phyloP scores from a whole-genome alignment of 495 filamentous ascomycete genomes.

The Penicillium chermesinum region DNA sequence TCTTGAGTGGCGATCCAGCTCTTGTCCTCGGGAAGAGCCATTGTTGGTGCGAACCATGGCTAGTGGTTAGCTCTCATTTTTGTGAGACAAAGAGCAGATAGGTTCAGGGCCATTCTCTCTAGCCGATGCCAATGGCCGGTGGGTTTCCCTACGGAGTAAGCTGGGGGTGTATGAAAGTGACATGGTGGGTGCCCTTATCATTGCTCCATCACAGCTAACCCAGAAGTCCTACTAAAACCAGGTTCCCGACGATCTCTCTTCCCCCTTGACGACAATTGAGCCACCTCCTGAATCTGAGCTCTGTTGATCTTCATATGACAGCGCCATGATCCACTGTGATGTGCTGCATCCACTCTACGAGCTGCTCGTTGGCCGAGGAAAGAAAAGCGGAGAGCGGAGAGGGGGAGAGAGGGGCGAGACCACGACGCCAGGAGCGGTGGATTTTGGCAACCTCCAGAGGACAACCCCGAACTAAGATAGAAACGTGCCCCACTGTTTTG shows the following conservation, averaged over 20 bases:
- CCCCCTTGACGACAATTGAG: neutral
- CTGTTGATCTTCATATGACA: conserved; percentile 3
- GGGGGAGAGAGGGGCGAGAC: neutral
- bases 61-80: neutral
- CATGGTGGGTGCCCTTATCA: conserved; percentile 9
- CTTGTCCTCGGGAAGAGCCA: neutral
- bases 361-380: neutral
- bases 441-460: neutral
- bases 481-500: conserved; percentile 9
- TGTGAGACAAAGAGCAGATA: neutral
- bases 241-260: conserved; percentile 3
- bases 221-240: too few relatives aligned
- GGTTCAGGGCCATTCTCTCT: neutral
- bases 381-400: conserved; percentile 2
- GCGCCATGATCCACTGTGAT: conserved; percentile 14
- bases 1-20: conserved; percentile 12
- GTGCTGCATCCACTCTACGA: conserved; percentile 8
- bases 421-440: neutral
- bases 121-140: too few relatives aligned
- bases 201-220: neutral
- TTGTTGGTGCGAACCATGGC: neutral
- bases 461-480: conserved; percentile 13
- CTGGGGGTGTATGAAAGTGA: neutral
- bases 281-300: conserved; percentile 13
- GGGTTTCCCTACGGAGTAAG: too few relatives aligned